Evolutionary conservation across 768 basidiomycete genomes (phyloP), one percentile per base, ranked within the genome.

Genomic region (Russula abietina): DNA sequence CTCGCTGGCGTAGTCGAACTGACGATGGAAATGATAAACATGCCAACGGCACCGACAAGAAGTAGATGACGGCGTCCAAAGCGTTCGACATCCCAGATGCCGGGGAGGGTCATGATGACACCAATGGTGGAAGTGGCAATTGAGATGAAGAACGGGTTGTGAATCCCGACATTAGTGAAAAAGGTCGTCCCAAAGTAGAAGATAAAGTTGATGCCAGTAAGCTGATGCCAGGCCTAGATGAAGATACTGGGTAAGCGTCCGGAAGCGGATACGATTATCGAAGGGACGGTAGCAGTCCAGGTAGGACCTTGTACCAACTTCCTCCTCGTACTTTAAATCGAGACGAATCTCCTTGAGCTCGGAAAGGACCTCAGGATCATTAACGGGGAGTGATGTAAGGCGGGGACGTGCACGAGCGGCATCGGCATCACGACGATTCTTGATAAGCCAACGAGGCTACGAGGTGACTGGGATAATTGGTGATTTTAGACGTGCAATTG

Each of bases 21-120:
- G 63, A 84, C 72, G 74, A 87, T 86, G 68, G 83, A 87, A 67
- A 91, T 80, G 70, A 93, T 81, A 78, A 79, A 93, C 93, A 94
- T 94, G 60, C 87, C 86, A 60, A 81, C 73, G 28, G 92, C 91
- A 70, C 93, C 93, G 63, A 83, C 80, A 70, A 92, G 77, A n/a
- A n/a, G n/a, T n/a, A n/a, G n/a, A n/a, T n/a, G n/a, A n/a, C n/a
- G n/a, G n/a, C n/a, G n/a, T n/a, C 93, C 93, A 71, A 89, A 82
- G 56, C 80, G 80, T 73, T 96, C 93, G 65, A 94, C 83, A 70
- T 86, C 83, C 75, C 81, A 91, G 75, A 93, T 85, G 33, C 88
- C 89, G 63, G 89, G 79, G 28, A 91, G 75, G 53, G 93, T 95
- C 76, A 87, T 89, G 72, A 80, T 78, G 28, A 86, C 84, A 71